A percentile compares a stretch with the other conserved stretches of the same genome.
phyloP scores from a whole-genome alignment of 768 basidiomycete species.

The Pulveroboletus sp. region DNA sequence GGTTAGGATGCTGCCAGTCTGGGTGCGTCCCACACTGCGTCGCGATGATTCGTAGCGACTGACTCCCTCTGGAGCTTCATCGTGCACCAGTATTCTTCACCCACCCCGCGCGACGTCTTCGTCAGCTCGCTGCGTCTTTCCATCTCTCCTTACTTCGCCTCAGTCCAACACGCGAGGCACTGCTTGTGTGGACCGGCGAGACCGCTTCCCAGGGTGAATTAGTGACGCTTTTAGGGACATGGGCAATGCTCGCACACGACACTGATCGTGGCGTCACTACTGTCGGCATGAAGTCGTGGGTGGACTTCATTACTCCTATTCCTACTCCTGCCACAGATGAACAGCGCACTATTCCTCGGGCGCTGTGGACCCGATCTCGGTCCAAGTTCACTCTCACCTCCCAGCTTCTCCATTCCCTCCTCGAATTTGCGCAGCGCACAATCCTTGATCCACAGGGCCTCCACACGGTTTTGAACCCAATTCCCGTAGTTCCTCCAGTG shows the following conservation, averaged over 20 bases:
- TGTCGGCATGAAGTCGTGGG: conserved; percentile 55
- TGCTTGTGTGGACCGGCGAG: conserved; percentile 49
- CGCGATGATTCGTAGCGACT: conserved; percentile 3
- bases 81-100: conserved; percentile 79
- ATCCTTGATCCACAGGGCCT: conserved; percentile 59
- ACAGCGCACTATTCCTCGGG: background rate
- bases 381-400: conserved; percentile 32
- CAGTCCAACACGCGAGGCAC: conserved; percentile 41
- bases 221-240: conserved; percentile 62
- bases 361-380: background rate
- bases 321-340: conserved; percentile 2
- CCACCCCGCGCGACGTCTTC: conserved; percentile 76
- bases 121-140: conserved; percentile 52
- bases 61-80: conserved; percentile 55
- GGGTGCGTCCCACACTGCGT: conserved; percentile 54
- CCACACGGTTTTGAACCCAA: conserved; percentile 61
- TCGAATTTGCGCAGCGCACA: conserved; percentile 50
- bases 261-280: conserved; percentile 58
- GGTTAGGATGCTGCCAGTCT: conserved; percentile 77
- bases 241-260: conserved; percentile 71
- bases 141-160: conserved; percentile 66
- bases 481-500: conserved; percentile 36
- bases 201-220: conserved; percentile 45
- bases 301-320: conserved; percentile 25
- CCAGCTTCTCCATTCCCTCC: conserved; percentile 34